Evolutionary conservation across 441 rosid genomes (phyloP).

Genomic region (Capsella rubella): DNA sequence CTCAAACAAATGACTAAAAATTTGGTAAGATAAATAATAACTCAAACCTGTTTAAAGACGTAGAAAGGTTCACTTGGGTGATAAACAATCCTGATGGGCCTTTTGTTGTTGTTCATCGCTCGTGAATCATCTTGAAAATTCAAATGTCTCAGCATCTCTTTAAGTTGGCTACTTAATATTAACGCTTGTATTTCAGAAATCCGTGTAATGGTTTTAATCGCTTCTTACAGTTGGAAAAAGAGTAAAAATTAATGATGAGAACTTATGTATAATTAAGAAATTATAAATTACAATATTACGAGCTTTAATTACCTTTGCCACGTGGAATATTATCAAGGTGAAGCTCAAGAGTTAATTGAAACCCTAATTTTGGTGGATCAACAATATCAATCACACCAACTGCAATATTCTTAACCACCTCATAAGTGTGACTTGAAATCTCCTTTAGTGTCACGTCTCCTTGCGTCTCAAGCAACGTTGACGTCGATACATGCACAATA

Average conservation of each 20-base stretch:
- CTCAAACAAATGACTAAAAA: not conserved
- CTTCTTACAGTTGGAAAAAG: slow-evolving; percentile 55
- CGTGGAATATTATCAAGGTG: slow-evolving; percentile 63
- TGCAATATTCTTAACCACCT: slow-evolving; percentile 58
- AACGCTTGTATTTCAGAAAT: slow-evolving; percentile 77
- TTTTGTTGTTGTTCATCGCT: slow-evolving; percentile 26
- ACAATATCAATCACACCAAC: slow-evolving; percentile 69
- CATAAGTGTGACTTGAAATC: slow-evolving; percentile 53
- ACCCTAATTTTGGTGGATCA: slow-evolving; percentile 80
- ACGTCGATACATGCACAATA: slow-evolving; percentile 62
- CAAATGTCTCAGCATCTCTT: slow-evolving; percentile 66
- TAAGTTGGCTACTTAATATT: slow-evolving; percentile 73
- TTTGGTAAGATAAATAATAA: no score
- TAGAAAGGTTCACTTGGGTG: slow-evolving; percentile 82
- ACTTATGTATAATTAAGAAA: not conserved
- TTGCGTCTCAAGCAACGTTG: slow-evolving; percentile 69
- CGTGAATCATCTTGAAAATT: slow-evolving; percentile 51
- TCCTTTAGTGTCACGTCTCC: slow-evolving; percentile 50
- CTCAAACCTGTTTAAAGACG: slow-evolving; percentile 72
- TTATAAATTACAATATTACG: not conserved
- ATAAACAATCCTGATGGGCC: slow-evolving; percentile 72
- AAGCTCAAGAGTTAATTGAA: slow-evolving; percentile 75
- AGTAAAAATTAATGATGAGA: not conserved
- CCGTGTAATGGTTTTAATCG: slow-evolving; percentile 63
- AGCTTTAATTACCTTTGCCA: slow-evolving; percentile 59